Conservation (phyloP, 2,329 filamentous ascomycete species). For the Diaporthe sp. region DNA sequence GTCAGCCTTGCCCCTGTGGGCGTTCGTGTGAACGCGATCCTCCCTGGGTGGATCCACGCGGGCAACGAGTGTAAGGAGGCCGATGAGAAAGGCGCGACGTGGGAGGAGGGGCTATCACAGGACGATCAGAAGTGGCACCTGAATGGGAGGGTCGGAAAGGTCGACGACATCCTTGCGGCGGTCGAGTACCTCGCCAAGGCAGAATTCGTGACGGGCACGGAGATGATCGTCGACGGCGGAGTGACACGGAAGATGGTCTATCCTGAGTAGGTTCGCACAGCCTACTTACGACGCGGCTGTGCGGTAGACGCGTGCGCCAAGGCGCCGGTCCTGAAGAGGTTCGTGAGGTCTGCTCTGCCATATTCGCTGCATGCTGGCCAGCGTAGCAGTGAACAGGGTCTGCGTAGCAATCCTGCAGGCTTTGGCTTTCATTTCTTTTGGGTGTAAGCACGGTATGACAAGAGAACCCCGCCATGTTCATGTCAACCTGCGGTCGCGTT, state of each 20-base stretch:
- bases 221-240: constrained; percentile 45
- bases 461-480: neutral
- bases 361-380: neutral
- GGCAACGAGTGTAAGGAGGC: constrained; percentile 46
- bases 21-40: constrained; percentile 59
- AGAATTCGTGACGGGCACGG: constrained; percentile 43
- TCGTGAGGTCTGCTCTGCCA: neutral
- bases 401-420: neutral
- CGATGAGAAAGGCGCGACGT: constrained; percentile 50
- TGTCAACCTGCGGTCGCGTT: neutral
- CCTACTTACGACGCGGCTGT: neutral
- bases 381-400: neutral
- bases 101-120: constrained; percentile 57
- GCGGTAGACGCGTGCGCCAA: neutral
- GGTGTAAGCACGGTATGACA: neutral
- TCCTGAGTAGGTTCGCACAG: constrained; percentile 37
- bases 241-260: constrained; percentile 46
- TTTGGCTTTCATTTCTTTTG: neutral
- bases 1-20: constrained; percentile 54
- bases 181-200: constrained; percentile 42
- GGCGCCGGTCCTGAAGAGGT: neutral
- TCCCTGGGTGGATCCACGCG: constrained; percentile 64
- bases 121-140: constrained; percentile 61
- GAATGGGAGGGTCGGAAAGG: constrained; percentile 59
- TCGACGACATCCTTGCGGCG: constrained; percentile 51